Conservation (phyloP, 2,329 filamentous ascomycete species). For the Ceratocystiopsis sp. region DNA sequence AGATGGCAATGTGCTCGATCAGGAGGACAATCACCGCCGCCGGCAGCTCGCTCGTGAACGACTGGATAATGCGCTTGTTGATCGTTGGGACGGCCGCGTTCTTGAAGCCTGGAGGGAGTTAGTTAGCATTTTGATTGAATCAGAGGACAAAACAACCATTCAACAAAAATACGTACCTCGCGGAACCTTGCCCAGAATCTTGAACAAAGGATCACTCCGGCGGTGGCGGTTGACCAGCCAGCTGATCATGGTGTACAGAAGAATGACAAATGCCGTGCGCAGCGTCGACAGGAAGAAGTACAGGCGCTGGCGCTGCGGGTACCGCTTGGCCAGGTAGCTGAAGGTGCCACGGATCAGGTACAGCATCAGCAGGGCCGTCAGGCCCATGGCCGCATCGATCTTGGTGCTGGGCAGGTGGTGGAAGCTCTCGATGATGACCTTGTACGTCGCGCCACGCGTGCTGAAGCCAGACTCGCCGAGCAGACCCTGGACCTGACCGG, state of each 20-base stretch:
- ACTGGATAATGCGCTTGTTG: conserved; percentile 44
- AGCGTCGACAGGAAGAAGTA: conserved; percentile 88
- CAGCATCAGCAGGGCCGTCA: conserved; percentile 64
- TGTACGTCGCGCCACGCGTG: conserved; percentile 55
- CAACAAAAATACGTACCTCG: conserved; percentile 31
- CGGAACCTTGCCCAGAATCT: conserved; percentile 60
- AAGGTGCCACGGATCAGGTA: conserved; percentile 58
- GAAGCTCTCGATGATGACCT: conserved; percentile 67
- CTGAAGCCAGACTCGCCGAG: conserved; percentile 58
- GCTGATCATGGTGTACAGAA: conserved; percentile 83
- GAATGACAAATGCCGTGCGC: conserved; percentile 76
- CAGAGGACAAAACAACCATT: neutral
- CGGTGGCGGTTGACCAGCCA: conserved; percentile 64
- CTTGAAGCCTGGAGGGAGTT: conserved; percentile 43
- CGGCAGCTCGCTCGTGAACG: conserved; percentile 59
- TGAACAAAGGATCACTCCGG: conserved; percentile 46
- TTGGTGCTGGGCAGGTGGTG: conserved; percentile 49
- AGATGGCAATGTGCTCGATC: conserved; percentile 95
- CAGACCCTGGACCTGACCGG: conserved; percentile 66
- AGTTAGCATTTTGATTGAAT: neutral
- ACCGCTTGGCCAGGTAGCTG: conserved; percentile 48
- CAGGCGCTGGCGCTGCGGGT: conserved; percentile 50
- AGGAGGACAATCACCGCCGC: conserved; percentile 80
- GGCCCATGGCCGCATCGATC: conserved; percentile 73
- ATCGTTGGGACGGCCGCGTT: conserved; percentile 60